Evolutionary conservation across 2,329 filamentous ascomycete genomes (phyloP), one percentile per base, ranked within the genome.

Genomic region (Talaromyces sp.): DNA sequence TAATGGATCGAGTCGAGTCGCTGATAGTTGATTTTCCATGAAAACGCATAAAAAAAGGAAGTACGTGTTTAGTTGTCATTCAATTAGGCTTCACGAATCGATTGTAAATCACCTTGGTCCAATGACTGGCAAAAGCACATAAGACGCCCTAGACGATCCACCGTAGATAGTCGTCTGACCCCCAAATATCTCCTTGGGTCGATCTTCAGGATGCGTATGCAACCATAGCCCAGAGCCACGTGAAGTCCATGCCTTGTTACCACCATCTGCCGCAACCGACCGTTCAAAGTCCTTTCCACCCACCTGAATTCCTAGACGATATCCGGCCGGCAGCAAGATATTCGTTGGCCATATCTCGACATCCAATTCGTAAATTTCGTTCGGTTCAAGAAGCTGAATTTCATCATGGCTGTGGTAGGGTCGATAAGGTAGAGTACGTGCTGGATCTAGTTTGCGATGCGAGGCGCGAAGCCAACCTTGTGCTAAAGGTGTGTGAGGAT

Each of bases 401-500:
- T 57, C 54, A 11, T 57, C 35, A 57, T 57, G 54, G n/a, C 33
- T 57, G 35, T 62, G 52, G 31, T 62, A 62, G 25, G 60, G 60
- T 56, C 52, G 54, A 31, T 62, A 37, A 37, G 35, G 50, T 14
- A 62, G 35, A 44, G 28, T 62, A 37, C 52, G 18, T 56, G 16
- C 18, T 16, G 50, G 25, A 21, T 58, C 55, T 21, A 58, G 50
- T 25, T 58, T 46, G n/a, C 52, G 54, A 58, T 61, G 58, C 25
- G 58, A 61, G 28, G 58, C 58, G 12, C 58, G 58, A 21, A 61
- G 40, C 58, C 58, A 61, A n/a, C 58, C 58, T 18, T 57, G 54
- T 14, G 54, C 54, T 25, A 40, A 28, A n/a, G 54, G 54, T 6
- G 54, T 57, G 18, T 40, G 54, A 25, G 54, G 54, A n/a, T 57